phyloP scores from a whole-genome alignment of 192 early-diverging fungal genomes.

The Dispira simplex region DNA sequence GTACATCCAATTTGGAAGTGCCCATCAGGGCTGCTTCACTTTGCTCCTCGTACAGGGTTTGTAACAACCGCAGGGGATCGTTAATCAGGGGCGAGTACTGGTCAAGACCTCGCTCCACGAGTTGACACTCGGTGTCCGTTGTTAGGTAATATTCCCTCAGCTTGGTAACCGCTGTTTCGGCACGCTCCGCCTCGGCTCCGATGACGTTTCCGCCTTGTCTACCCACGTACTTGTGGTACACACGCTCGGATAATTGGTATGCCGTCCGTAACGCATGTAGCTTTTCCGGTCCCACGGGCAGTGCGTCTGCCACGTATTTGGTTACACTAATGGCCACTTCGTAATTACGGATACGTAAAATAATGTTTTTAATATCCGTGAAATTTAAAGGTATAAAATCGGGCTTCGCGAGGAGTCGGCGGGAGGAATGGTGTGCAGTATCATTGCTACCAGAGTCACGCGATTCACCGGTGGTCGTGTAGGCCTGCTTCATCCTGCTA shows the following conservation, averaged over 20 bases:
- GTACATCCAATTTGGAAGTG: slow-evolving; percentile 6
- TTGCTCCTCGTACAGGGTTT: slow-evolving; percentile 21
- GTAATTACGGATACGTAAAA: slow-evolving; percentile 33
- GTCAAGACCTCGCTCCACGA: slow-evolving; percentile 16
- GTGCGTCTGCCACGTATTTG: slow-evolving; percentile 33
- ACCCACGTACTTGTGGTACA: background rate
- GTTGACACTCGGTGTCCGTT: slow-evolving; percentile 30
- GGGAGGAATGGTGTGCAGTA: slow-evolving; percentile 12
- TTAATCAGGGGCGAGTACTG: slow-evolving; percentile 14
- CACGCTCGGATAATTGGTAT: slow-evolving; percentile 24
- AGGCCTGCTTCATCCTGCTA: slow-evolving; percentile 16
- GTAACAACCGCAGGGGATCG: slow-evolving; percentile 21
- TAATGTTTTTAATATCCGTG: slow-evolving; percentile 33
- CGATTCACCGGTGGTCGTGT: background rate
- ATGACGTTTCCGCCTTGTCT: background rate
- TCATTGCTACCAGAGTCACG: background rate
- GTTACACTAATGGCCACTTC: slow-evolving; percentile 32
- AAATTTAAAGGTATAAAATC: slow-evolving; percentile 12
- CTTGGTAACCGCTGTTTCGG: background rate
- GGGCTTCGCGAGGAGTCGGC: background rate
- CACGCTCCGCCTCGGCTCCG: background rate
- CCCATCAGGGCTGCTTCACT: background rate
- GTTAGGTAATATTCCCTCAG: slow-evolving; percentile 2
- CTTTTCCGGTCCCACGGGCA: slow-evolving; percentile 43
- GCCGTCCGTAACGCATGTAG: slow-evolving; percentile 41